Evolutionary conservation across 2,329 filamentous ascomycete species (phyloP).

Genomic region (Pyrenophora tritici-repentis): DNA sequence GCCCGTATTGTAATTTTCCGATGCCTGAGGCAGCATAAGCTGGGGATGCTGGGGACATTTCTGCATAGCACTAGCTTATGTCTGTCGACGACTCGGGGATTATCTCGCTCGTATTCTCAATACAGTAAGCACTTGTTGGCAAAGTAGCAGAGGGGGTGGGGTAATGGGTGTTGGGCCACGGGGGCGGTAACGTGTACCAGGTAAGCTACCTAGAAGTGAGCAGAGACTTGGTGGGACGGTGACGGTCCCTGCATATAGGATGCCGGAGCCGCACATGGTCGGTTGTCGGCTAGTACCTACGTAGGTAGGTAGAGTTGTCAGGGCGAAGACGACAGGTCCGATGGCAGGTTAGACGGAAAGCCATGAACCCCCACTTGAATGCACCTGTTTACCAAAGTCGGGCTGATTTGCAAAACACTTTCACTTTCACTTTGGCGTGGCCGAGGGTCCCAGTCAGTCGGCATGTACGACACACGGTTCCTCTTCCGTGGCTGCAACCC

Average conservation of each 20-base stretch:
- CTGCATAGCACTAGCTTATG: not conserved
- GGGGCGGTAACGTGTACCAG: too few species aligned
- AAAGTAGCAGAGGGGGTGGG: too few species aligned
- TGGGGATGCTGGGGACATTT: not conserved
- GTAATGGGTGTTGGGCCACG: too few species aligned
- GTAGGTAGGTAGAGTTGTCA: conserved; percentile 1
- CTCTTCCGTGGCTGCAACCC: not conserved
- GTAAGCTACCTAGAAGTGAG: conserved; percentile 1
- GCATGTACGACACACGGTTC: not conserved
- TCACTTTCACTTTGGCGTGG: not conserved
- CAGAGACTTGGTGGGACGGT: conserved; percentile 4
- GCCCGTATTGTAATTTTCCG: not conserved
- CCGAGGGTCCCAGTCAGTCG: not conserved
- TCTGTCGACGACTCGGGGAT: too few species aligned
- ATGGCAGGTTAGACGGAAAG: conserved; percentile 9
- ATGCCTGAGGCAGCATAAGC: not conserved
- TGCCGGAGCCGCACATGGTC: conserved; percentile 6
- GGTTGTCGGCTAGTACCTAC: conserved; percentile 5
- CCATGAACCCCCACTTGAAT: conserved; percentile 2
- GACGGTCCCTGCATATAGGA: conserved; percentile 15
- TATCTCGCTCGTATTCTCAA: not conserved
- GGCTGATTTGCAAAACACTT: not conserved
- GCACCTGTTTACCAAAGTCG: conserved; percentile 2
- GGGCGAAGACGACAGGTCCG: conserved; percentile 5
- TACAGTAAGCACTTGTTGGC: too few species aligned